Base-by-base conservation (phyloP, 2,329 filamentous ascomycete species). In the Microdochium nivale region DNA sequence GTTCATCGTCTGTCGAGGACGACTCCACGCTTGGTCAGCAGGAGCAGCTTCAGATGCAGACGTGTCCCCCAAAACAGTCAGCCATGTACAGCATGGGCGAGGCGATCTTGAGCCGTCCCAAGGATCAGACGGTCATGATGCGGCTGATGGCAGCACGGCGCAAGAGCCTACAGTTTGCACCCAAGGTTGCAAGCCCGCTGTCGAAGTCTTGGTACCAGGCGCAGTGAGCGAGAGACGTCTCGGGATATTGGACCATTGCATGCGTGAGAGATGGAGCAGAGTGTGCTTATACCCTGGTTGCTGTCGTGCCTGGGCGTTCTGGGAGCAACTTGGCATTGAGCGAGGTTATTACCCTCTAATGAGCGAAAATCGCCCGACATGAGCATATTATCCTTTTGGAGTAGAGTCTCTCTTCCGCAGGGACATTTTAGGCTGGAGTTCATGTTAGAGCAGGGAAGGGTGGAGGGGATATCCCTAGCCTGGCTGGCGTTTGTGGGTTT, bases 81-180 rank as follows among this genome's bases (percentile, higher is more conserved):
- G 51, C 54, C 49, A 53, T 53, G 16, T 67, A 64, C 30, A 67
- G 74, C 50, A 62, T 77, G 49, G 75, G 73, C 13, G 62, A 67
- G 4, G 72, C 72, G 1, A 64, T 79, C 3, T 62, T 82, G 51
- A 68, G 66, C 52, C 67, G 66, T 49, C 71, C 78, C 49, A 79
- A 79, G 66, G 77, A 84, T 59, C 72, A 79, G 59, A 72, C 71
- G 21, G 73, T 87, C 51, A 70, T 82, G 55, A 75, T 80, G 67
- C 75, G 83, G 48, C 70, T 91, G 54, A 81, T 88, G 75, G 82
- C 84, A 11, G 87, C 86, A 1, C 76, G 87, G 54, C 77, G 88
- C 54, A 90, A 88, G 78, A 92, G 86, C 62, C 65, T 90, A 66
- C 86, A 88, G 62, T 90, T 84, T 71, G 86, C 86, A 30, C 88